Evolutionary conservation across 345 rosid species (phyloP).

Genomic region (Linum trigynum): DNA sequence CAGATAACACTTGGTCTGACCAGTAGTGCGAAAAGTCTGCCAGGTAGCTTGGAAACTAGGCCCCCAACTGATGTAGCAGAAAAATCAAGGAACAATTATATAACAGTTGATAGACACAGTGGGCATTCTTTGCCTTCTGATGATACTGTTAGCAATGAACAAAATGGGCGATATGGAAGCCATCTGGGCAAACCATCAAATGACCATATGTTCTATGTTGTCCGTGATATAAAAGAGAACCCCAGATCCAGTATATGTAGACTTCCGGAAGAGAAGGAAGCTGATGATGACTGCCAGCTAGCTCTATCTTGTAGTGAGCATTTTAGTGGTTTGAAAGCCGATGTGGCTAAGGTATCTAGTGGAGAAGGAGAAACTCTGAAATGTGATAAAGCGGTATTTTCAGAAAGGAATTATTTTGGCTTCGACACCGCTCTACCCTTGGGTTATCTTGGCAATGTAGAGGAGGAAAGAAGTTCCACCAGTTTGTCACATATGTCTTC

Average conservation of each 20-base stretch:
- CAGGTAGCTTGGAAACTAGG: conserved; percentile 9
- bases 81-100: conserved; percentile 15
- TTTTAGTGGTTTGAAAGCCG: conserved; percentile 12
- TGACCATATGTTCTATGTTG: conserved; percentile 10
- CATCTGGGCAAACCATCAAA: conserved; percentile 11
- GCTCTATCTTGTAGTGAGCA: conserved; percentile 22
- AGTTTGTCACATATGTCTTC: conserved; percentile 10
- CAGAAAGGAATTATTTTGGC: conserved; percentile 11
- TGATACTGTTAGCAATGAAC: conserved; percentile 10
- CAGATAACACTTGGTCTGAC: conserved; percentile 6
- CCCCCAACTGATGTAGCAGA: conserved; percentile 9
- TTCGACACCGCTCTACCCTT: conserved; percentile 3
- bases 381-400: conserved; percentile 5
- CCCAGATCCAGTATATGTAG: conserved; percentile 6
- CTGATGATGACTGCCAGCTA: conserved; percentile 18
- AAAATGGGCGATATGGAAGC: conserved; percentile 4
- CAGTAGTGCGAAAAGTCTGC: conserved; percentile 11
- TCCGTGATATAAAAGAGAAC: conserved; percentile 5
- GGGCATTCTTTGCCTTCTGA: not conserved
- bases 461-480: conserved; percentile 11
- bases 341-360: conserved; percentile 14
- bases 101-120: conserved; percentile 13
- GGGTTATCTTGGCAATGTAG: conserved; percentile 3
- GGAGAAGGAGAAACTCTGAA: conserved; percentile 10
- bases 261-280: conserved; percentile 15